Conservation (phyloP, 2,329 filamentous ascomycete genomes). For the Cytospora leucostoma region DNA sequence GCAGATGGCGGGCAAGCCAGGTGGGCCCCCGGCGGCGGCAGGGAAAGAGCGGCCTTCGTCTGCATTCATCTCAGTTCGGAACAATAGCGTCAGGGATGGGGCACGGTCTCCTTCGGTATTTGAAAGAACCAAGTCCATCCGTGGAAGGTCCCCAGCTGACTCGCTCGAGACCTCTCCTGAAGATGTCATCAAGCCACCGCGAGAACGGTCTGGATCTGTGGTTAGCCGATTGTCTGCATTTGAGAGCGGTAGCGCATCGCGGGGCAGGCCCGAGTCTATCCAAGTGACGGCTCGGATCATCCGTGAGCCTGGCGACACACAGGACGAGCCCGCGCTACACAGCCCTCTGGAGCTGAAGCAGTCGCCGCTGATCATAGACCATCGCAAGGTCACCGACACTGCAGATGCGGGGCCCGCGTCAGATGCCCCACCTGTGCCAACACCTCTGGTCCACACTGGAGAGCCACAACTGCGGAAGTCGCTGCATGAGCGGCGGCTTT, state of each 20-base stretch:
- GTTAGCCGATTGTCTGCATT: conserved; percentile 59
- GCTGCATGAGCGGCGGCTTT: conserved; percentile 51
- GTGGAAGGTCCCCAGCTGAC: conserved; percentile 38
- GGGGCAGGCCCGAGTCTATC: conserved; percentile 69
- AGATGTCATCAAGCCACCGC: conserved; percentile 37
- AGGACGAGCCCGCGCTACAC: conserved; percentile 47
- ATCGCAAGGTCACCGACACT: conserved; percentile 46
- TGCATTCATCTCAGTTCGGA: conserved; percentile 62
- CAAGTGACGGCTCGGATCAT: conserved; percentile 86
- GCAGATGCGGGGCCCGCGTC: conserved; percentile 35
- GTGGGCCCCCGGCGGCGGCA: conserved; percentile 29
- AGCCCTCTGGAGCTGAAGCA: conserved; percentile 56
- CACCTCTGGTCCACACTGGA: conserved; percentile 28
- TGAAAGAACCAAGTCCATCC: conserved; percentile 46
- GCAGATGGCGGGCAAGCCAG: conserved; percentile 61
- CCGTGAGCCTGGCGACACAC: conserved; percentile 57
- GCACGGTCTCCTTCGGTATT: conserved; percentile 49
- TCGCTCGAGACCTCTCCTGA: conserved; percentile 52
- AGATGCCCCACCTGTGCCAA: conserved; percentile 30
- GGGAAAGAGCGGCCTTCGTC: conserved; percentile 49
- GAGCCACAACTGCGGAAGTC: conserved; percentile 44
- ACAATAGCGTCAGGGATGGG: conserved; percentile 42
- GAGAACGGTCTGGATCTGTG: conserved; percentile 56
- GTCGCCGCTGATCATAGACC: conserved; percentile 60
- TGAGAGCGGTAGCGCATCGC: conserved; percentile 47